Evolutionary conservation across 2,329 filamentous ascomycete genomes (phyloP).

Genomic region (Aspergillus quadrilineatus): DNA sequence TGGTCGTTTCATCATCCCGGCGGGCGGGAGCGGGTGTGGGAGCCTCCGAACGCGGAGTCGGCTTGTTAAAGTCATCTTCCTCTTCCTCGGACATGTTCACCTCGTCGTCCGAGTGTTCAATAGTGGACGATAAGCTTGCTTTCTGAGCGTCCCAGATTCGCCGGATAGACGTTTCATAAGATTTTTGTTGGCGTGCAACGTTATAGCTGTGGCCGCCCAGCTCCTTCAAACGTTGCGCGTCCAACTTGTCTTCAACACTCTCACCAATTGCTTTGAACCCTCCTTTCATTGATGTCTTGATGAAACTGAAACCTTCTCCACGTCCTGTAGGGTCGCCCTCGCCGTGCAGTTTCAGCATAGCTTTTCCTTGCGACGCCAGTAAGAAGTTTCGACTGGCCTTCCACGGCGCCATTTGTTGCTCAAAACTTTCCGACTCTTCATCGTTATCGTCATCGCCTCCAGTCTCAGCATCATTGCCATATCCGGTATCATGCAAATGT

Average conservation of each 20-base stretch:
- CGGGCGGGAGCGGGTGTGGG: slow-evolving; percentile 57
- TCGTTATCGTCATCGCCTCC: slow-evolving; percentile 63
- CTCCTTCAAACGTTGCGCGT: slow-evolving; percentile 68
- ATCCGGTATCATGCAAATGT: slow-evolving; percentile 86
- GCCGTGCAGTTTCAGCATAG: slow-evolving; percentile 92
- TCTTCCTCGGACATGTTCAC: slow-evolving; percentile 59
- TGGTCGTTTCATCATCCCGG: slow-evolving; percentile 72
- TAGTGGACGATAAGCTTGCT: slow-evolving; percentile 68
- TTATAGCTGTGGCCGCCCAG: slow-evolving; percentile 93
- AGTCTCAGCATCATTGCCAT: slow-evolving; percentile 67
- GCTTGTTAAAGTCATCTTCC: slow-evolving; percentile 50
- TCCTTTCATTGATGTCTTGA: slow-evolving; percentile 98
- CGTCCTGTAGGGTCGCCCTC: slow-evolving; percentile 92
- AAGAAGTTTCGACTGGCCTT: slow-evolving; percentile 95
- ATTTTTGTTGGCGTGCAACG: slow-evolving; percentile 86
- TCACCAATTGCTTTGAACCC: slow-evolving; percentile 90
- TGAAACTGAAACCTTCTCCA: slow-evolving; percentile 93
- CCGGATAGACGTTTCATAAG: slow-evolving; percentile 87
- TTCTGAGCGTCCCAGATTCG: slow-evolving; percentile 92
- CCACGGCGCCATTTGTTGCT: slow-evolving; percentile 92
- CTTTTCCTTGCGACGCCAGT: slow-evolving; percentile 88
- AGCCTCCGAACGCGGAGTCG: slow-evolving; percentile 66
- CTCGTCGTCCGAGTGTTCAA: slow-evolving; percentile 73
- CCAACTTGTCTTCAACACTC: slow-evolving; percentile 81
- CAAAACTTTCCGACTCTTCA: slow-evolving; percentile 72